Base-by-base conservation (phyloP, 768 basidiomycete species). In the Hirschioporus abietinus region DNA sequence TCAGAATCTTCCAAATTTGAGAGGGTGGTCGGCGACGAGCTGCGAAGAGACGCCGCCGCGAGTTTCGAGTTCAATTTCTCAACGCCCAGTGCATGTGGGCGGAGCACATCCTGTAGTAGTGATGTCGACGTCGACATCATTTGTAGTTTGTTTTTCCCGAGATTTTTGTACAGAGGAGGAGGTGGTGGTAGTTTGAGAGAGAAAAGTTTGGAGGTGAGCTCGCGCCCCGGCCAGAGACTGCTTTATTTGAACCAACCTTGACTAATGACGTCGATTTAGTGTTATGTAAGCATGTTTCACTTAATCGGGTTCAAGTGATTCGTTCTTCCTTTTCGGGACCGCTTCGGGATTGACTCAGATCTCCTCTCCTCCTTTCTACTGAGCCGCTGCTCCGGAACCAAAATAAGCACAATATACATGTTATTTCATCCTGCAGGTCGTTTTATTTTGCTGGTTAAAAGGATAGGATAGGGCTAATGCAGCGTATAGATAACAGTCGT, bases 101-200 rank as follows among this genome's bases (percentile, higher is more conserved):
- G 65, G 58, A 73, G 64, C n/a, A 73, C 72, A 64, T 70, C 72
- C 27, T 73, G 72, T 1, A 73, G 62, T 7, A 73, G 66, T 27
- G 67, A 25, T 27, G 59, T 69, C 30, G 60, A 61, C 12, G 24
- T 25, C 10, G 15, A 17, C 60, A 61, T 61, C 15, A 2, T 61
- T 10, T 52, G 20, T 1, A 15, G 42, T 52, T 52, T 6, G 42
- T 1, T 20, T n/a, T 20, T 20, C 42, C 42, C 42, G 42, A 52
- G 4, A 15, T 52, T 52, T 12, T 5, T 52, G 42, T 52, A 10
- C 8, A 8, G 5, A 10, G 12, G 42, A 52, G 42, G 42, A 20
- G 42, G 12, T 52, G 42, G 42, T 52, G 42, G 42, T 15, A 10
- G 42, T 52, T 15, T 52, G 42, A 52, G 42, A 15, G 42, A 52